phyloP scores from a whole-genome alignment of 148 eudicot species.

The Vaccinium myrtillus region DNA sequence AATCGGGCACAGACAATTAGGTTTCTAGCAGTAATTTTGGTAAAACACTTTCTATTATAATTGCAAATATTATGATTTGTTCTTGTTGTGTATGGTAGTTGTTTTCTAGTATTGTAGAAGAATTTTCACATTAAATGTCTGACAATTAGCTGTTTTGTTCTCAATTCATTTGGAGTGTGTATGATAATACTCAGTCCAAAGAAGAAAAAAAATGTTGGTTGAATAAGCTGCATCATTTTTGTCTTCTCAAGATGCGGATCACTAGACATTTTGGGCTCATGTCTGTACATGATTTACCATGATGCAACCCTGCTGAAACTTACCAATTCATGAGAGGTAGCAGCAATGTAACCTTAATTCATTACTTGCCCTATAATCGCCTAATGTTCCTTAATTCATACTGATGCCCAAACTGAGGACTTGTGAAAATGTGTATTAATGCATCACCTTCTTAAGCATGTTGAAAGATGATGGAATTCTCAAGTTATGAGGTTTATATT shows the following conservation, averaged over 20 bases:
- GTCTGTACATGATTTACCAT: neutral
- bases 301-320: neutral
- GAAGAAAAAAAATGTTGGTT: too few species aligned
- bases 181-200: too few species aligned
- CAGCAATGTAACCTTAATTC: neutral
- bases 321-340: neutral
- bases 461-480: neutral
- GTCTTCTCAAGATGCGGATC: too few species aligned
- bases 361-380: neutral
- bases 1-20: neutral
- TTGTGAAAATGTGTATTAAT: too few species aligned
- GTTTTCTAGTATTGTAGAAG: neutral
- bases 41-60: neutral
- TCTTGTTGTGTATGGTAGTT: neutral
- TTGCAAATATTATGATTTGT: neutral
- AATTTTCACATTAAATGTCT: neutral
- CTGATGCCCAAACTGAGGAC: neutral
- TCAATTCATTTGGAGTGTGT: too few species aligned
- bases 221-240: too few species aligned
- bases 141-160: neutral
- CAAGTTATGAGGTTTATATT: neutral
- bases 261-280: too few species aligned
- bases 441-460: neutral
- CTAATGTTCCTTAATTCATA: neutral
- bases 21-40: neutral